Base-by-base conservation (phyloP, 768 basidiomycete genomes). In the Astraeus odoratus region DNA sequence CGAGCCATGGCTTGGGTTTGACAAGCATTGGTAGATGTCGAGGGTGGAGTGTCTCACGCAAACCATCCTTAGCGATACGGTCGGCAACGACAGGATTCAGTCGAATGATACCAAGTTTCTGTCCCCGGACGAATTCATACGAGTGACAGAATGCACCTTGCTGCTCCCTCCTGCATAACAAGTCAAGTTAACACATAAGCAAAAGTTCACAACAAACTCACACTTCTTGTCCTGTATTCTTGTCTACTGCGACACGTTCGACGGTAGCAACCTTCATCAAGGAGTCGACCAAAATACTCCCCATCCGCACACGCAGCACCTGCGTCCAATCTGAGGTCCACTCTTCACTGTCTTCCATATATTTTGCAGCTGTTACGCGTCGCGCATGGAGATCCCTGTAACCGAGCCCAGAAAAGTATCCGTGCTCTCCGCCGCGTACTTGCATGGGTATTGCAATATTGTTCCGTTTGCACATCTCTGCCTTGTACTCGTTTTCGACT, bases 21-120 rank as follows among this genome's bases (percentile, higher is more conserved):
- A 94, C 76, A 6, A 99, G 74, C 96, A 98, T 99, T 8, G 95
- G 95, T 19, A 99, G 73, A 63, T 95, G 89, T 2, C 93, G 87
- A 13, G 95, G 93, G 65, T 95, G 92, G 15, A 97, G 70, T 0
- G 85, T 78, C 43, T 81, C 75, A 10, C 71, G 67, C 16, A 93
- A 57, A 31, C 66, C 72, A 49, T 97, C 94, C 47, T 77, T 80
- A 3, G 88, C 80, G 44, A 98, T 68, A 3, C 85, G 77, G 12
- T 86, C 80, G 3, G 82, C 70, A 5, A 98, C 84, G 4, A 74
- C 79, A 0, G 84, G 81, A 61, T 97, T 95, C 47, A 95, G 66
- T 58, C 81, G 81, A 60, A 98, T 83, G 18, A 97, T 79, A 23
- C 95, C 95, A n/a, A 96, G 74, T 60, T 92, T 95, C 50, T 82